These are phyloP conservation scores for Fonsecaea pugnacius DNA, from an alignment of 2,329 filamentous ascomycete species.

Conservation along the genomic window DNA sequence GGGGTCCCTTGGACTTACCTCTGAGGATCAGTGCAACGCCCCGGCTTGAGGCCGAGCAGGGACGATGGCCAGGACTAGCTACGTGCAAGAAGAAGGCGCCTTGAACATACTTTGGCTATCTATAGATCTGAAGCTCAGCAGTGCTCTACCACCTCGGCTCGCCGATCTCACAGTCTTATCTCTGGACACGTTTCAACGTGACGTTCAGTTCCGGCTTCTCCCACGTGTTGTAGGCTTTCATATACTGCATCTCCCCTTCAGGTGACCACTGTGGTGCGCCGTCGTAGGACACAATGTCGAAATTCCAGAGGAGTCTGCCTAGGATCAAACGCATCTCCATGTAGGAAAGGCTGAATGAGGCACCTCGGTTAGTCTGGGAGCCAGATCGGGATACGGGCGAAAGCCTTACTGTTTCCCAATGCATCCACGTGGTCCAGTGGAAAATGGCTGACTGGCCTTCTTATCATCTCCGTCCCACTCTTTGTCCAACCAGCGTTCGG, in stretches of 20 bases:
- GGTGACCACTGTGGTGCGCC: neutral
- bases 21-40: too few relatives aligned
- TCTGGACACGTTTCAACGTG: too few relatives aligned
- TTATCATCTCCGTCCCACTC: constrained; percentile 9
- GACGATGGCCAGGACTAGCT: too few relatives aligned
- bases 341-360: neutral
- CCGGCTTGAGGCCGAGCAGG: too few relatives aligned
- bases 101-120: too few relatives aligned
- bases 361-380: too few relatives aligned
- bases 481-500: neutral
- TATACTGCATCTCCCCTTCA: neutral
- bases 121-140: too few relatives aligned
- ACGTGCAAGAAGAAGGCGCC: too few relatives aligned
- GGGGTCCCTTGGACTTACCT: too few relatives aligned
- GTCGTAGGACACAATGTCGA: neutral
- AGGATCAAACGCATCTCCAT: neutral
- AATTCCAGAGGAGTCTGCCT: neutral
- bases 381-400: too few relatives aligned
- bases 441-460: constrained; percentile 13
- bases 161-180: too few relatives aligned
- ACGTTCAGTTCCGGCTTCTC: neutral
- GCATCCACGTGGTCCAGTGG: neutral
- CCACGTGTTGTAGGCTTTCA: neutral
- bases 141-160: too few relatives aligned
- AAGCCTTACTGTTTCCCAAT: neutral